Evolutionary conservation across 768 basidiomycete genomes (phyloP), one percentile per base, ranked within the genome.

Genomic region (Podaxis sp.): DNA sequence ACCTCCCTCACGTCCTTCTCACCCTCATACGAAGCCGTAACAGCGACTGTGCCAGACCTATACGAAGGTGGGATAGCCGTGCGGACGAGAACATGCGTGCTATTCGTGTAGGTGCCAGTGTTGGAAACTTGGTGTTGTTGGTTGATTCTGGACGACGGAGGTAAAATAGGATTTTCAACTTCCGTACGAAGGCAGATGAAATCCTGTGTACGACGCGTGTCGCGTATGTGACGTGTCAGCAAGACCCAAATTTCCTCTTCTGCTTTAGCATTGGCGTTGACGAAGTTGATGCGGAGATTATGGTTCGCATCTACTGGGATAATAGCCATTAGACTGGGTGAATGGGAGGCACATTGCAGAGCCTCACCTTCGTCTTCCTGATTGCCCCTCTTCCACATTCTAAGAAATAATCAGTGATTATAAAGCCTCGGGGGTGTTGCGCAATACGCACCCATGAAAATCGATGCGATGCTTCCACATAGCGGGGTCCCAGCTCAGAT

Each of bases 401-500:
- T 88, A 72, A 71, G 74, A 14, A 66, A 50, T 2, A 14, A 44
- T 55, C 32, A 52, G 21, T 52, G 7, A 46, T 27, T 9, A 6
- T 23, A 27, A 46, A 14, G 10, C 9, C 32, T 53, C 18, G 38
- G 5, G 32, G 32, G 10, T 13, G 13, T 53, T n/a, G 6, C 27
- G 2, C 55, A 32, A 3, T 28, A 46, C 81, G 50, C 59, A 90
- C 93, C 89, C 88, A 61, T 96, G 93, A 62, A 91, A 83, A 14
- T 66, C 74, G 25, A 84, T 64, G 1, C 63, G 62, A 28, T 78
- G 72, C 2, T 74, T 64, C 74, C 92, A 90, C 2, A 83, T 75
- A 0, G 52, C 64, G 0, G 94, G 91, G 70, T 94, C 80, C 96
- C 96, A 98, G 68, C 90, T 96, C 37, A 91, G 69, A 72, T 94